Base-by-base conservation (phyloP, 176 grass and related monocot species). In the Ensete ventricosum region DNA sequence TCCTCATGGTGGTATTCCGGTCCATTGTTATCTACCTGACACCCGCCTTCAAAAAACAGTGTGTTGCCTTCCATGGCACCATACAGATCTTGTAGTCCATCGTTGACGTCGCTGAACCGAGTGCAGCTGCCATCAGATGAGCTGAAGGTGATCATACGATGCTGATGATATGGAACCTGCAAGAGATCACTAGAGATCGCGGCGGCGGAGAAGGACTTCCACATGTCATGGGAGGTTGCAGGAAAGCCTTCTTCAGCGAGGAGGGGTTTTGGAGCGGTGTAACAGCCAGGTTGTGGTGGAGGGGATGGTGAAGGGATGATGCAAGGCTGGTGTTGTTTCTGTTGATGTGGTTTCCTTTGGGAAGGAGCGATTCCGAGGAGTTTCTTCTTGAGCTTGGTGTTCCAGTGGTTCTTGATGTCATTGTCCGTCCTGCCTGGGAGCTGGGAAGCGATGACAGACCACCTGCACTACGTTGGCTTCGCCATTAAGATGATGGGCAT, bases 341-440 rank as follows among this genome's bases (percentile, higher is more conserved):
- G 67, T 54, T n/a, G 29, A 21, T 67, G 20, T 9, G 50, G 7
- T 20, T 68, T 68, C 52, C 50, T 68, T 34, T 78, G 64, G 17
- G 63, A 54, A 55, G 63, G 24, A 55, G 34, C 9, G 67, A 69
- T 69, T n/a, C 34, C 67, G 8, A 69, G 14, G 29, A 81, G 67
- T 82, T 92, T 96, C 81, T 96, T 96, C 89, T 96, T 96, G 67
- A 96, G 87, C 81, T 90, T 96, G 74, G 93, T 96, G 85, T 96
- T 96, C 93, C 93, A 96, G 83, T 96, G 88, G 82, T 96, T 96
- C 78, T 96, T 96, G 84, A 97, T 92, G 70, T 97, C 94, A 7
- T 97, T 97, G 75, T 97, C 94, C 0, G 94, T 97, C 81, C 94
- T 81, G 1, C 94, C 94, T 0, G 82, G 93, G 3, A 97, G 88